Conservation (phyloP, 345 rosid genomes). For the Psidium friedrichsthalianum region DNA sequence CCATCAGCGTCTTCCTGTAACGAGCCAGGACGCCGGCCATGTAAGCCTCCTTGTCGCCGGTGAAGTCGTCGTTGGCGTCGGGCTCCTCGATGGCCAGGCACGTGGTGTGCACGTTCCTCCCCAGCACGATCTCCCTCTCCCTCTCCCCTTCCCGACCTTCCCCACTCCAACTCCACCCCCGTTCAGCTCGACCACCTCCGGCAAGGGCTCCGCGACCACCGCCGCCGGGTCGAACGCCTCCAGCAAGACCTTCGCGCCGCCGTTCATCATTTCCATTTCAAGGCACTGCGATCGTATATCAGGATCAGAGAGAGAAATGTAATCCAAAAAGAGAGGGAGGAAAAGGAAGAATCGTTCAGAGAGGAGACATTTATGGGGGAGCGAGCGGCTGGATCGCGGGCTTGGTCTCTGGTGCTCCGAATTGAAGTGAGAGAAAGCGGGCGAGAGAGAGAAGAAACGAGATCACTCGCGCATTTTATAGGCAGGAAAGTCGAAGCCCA, state of each 20-base stretch:
- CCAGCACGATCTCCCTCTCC: constrained; percentile 61
- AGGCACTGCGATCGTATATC: neutral
- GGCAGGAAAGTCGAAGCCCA: neutral
- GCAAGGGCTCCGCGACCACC: constrained; percentile 34
- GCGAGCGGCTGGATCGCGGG: neutral
- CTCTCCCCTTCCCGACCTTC: neutral
- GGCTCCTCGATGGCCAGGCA: constrained; percentile 86
- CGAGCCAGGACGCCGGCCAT: constrained; percentile 95
- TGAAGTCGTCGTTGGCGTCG: constrained; percentile 71
- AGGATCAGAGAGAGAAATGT: neutral
- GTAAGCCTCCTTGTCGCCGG: constrained; percentile 89
- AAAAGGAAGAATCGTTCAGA: neutral
- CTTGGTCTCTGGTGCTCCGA: rapidly evolving
- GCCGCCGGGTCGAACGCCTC: constrained; percentile 37
- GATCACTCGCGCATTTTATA: neutral
- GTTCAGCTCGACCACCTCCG: constrained; percentile 15
- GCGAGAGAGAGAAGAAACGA: rapidly evolving
- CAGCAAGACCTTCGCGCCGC: constrained; percentile 10
- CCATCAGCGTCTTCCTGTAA: constrained; percentile 60
- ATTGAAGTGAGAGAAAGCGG: rapidly evolving
- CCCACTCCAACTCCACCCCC: neutral
- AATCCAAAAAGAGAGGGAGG: neutral
- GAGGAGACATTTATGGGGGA: neutral
- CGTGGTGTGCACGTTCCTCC: constrained; percentile 72
- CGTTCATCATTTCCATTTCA: constrained; percentile 7